Conservation (phyloP, 2,329 filamentous ascomycete genomes). For the Boeremia lycopersici region DNA sequence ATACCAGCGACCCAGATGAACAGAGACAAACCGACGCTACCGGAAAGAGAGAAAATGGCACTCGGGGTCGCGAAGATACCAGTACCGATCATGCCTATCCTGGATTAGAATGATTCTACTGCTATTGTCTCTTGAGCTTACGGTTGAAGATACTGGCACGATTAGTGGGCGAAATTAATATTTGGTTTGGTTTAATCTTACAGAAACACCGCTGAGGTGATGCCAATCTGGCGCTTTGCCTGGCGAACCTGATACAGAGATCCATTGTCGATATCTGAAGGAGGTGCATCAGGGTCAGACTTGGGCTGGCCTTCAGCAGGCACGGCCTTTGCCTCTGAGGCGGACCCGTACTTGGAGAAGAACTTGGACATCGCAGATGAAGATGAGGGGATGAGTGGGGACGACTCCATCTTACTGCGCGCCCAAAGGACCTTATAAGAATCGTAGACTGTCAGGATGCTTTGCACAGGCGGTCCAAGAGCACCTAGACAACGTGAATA, state of each 20-base stretch:
- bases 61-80: conserved; percentile 70
- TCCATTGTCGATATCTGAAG: conserved; percentile 28
- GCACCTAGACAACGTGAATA: not conserved
- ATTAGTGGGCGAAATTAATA: not conserved
- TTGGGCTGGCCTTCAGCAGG: conserved; percentile 13
- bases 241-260: conserved; percentile 33
- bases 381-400: conserved; percentile 17
- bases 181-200: not conserved
- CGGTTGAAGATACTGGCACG: conserved; percentile 58
- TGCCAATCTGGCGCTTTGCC: conserved; percentile 38
- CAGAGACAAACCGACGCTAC: conserved; percentile 66
- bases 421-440: conserved; percentile 9
- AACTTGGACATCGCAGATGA: conserved; percentile 22
- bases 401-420: conserved; percentile 10
- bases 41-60: conserved; percentile 62
- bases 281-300: conserved; percentile 10
- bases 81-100: conserved; percentile 69
- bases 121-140: not conserved
- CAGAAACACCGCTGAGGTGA: conserved; percentile 31
- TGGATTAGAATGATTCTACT: conserved; percentile 52
- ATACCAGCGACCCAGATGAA: conserved; percentile 69
- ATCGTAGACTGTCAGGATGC: not conserved
- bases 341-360: conserved; percentile 20
- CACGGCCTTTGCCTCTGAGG: conserved; percentile 9
- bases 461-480: conserved; percentile 12